Evolutionary conservation across 192 early-diverging fungal genomes (phyloP).

Genomic region (Podila verticillata): DNA sequence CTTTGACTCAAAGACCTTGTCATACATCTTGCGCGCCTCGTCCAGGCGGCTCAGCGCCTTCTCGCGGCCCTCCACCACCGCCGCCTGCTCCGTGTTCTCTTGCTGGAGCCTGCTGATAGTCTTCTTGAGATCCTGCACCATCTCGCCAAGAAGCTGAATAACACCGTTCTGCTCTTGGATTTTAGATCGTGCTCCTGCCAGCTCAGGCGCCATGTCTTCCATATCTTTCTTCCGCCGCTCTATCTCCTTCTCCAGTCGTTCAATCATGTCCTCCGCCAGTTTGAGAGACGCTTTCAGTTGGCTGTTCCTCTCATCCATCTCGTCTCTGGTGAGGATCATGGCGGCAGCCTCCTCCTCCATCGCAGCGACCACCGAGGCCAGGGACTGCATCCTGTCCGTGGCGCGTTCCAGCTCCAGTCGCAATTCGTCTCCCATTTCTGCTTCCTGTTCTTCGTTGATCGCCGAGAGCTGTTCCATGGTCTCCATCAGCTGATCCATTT

Average conservation of each 20-base stretch:
- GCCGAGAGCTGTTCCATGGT: background rate
- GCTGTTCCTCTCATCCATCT: background rate
- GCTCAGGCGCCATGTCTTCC: conserved; percentile 2
- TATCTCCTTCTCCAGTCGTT: conserved; percentile 5
- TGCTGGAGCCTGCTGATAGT: background rate
- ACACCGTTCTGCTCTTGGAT: conserved; percentile 6
- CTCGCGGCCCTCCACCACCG: conserved; percentile 27
- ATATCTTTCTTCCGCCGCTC: conserved; percentile 19
- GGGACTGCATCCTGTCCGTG: background rate
- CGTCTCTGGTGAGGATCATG: background rate
- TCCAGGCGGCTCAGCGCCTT: conserved; percentile 20
- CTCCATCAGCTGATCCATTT: background rate
- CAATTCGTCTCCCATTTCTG: background rate
- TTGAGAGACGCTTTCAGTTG: background rate
- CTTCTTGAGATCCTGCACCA: conserved; percentile 4
- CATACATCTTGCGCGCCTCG: conserved; percentile 24
- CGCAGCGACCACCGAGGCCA: background rate
- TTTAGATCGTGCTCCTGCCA: background rate
- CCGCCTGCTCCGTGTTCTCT: conserved; percentile 8
- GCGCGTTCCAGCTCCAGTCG: conserved; percentile 2
- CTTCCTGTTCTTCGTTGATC: background rate
- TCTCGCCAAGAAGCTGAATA: conserved; percentile 5
- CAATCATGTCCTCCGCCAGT: background rate
- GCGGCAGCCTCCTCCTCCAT: background rate
- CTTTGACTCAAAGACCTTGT: conserved; percentile 35